Evolutionary conservation across 2,329 filamentous ascomycete genomes (phyloP).

Genomic region (Orbilia brochopaga): DNA sequence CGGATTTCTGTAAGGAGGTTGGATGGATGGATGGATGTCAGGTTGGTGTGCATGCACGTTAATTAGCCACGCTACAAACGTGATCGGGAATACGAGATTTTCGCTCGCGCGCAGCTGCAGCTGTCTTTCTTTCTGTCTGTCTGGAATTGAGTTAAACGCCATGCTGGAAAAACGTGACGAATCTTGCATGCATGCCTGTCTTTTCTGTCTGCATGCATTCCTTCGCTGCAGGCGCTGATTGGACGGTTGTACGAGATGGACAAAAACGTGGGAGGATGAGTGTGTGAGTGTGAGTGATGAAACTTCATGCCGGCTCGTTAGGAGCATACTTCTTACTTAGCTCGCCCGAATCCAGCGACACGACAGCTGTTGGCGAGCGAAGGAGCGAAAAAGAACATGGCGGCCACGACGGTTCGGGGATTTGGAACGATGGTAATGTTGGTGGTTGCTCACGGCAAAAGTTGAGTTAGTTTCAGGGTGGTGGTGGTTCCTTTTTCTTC

Average conservation of each 20-base stretch:
- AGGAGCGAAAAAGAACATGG: no score
- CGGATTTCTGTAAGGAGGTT: background rate
- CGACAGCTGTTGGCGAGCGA: no score
- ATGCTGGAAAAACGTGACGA: slow-evolving; percentile 45
- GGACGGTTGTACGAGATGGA: background rate
- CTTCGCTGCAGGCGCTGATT: background rate
- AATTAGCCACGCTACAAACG: slow-evolving; percentile 37
- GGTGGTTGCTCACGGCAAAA: no score
- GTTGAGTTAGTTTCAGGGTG: no score
- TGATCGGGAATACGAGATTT: slow-evolving; percentile 36
- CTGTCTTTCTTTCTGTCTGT: background rate
- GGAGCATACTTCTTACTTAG: no score
- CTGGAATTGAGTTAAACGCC: background rate
- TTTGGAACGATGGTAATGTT: no score
- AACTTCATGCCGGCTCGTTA: no score
- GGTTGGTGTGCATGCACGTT: background rate
- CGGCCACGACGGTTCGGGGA: no score
- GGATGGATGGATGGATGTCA: background rate
- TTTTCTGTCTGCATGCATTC: background rate
- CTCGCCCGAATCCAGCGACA: no score
- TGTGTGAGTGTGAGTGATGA: background rate
- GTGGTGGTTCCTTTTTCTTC: no score
- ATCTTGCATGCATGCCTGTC: slow-evolving; percentile 27
- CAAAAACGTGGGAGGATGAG: background rate
- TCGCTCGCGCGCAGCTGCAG: background rate